phyloP scores from a whole-genome alignment of 345 rosid species.

The Schrenkiella parvula region DNA sequence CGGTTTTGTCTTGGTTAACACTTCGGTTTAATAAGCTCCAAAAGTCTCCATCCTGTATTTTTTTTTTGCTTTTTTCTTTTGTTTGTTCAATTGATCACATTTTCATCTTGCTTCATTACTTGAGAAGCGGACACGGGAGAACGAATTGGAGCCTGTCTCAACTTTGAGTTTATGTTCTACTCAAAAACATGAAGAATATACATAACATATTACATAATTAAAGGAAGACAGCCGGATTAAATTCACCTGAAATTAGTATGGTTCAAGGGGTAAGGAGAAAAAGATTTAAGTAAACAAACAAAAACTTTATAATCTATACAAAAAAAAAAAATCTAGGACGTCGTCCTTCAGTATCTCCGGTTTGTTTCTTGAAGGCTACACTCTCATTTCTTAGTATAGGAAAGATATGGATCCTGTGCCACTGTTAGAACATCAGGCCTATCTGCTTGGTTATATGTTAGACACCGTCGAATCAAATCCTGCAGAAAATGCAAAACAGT shows the following conservation, averaged over 20 bases:
- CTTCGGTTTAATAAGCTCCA: neutral
- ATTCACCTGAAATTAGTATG: conserved; percentile 9
- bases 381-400: conserved; percentile 61
- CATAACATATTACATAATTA: neutral
- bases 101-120: neutral
- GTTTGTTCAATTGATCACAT: neutral
- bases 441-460: conserved; percentile 83
- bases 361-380: conserved; percentile 33
- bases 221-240: neutral
- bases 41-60: neutral
- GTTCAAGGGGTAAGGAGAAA: neutral
- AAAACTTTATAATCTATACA: conserved; percentile 20
- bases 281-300: neutral
- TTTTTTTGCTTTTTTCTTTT: neutral
- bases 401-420: conserved; percentile 85
- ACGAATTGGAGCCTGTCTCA: neutral
- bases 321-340: conserved; percentile 6
- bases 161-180: conserved; percentile 7
- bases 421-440: conserved; percentile 84
- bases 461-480: conserved; percentile 91
- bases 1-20: conserved; percentile 9
- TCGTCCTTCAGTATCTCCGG: conserved; percentile 9
- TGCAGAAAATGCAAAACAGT: conserved; percentile 32
- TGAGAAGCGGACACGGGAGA: neutral
- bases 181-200: conserved; percentile 11